Percentiles rank a stretch among this genome's conserved stretches.
These are phyloP conservation scores for Colletotrichum plurivorum DNA, from an alignment of 2,329 filamentous ascomycete genomes.

Conservation along the genomic window DNA sequence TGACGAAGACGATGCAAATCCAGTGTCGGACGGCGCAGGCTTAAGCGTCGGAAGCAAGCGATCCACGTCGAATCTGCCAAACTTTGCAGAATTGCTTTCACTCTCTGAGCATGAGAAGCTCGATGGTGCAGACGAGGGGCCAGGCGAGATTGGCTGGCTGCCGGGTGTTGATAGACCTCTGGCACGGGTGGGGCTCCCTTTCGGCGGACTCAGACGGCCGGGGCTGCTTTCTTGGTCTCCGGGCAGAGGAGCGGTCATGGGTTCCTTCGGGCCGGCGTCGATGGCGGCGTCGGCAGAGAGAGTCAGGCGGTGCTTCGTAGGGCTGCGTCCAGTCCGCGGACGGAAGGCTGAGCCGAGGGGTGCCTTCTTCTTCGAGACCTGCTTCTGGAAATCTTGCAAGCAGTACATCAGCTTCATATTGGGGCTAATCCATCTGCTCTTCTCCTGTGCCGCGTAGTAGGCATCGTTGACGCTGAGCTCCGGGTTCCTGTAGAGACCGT, in stretches of 20 bases:
- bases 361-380: constrained; percentile 66
- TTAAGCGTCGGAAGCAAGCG: constrained; percentile 53
- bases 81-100: constrained; percentile 58
- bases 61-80: constrained; percentile 57
- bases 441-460: constrained; percentile 84
- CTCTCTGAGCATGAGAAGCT: constrained; percentile 71
- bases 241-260: constrained; percentile 70
- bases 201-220: constrained; percentile 55
- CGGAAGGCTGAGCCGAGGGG: constrained; percentile 62
- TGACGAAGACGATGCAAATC: constrained; percentile 46
- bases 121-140: constrained; percentile 77
- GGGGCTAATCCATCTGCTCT: constrained; percentile 89
- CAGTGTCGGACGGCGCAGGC: constrained; percentile 50
- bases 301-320: constrained; percentile 72
- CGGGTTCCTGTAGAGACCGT: constrained; percentile 85
- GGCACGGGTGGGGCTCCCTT: constrained; percentile 60
- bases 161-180: constrained; percentile 69
- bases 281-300: constrained; percentile 71
- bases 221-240: constrained; percentile 63
- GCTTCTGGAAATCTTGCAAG: constrained; percentile 83
- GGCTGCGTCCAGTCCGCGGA: constrained; percentile 66
- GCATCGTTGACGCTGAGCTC: constrained; percentile 85
- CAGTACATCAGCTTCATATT: constrained; percentile 96
- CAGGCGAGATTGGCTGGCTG: constrained; percentile 67
- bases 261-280: constrained; percentile 66